Conservation (phyloP, 2,329 filamentous ascomycete species). For the Fusarium verticillioides region DNA sequence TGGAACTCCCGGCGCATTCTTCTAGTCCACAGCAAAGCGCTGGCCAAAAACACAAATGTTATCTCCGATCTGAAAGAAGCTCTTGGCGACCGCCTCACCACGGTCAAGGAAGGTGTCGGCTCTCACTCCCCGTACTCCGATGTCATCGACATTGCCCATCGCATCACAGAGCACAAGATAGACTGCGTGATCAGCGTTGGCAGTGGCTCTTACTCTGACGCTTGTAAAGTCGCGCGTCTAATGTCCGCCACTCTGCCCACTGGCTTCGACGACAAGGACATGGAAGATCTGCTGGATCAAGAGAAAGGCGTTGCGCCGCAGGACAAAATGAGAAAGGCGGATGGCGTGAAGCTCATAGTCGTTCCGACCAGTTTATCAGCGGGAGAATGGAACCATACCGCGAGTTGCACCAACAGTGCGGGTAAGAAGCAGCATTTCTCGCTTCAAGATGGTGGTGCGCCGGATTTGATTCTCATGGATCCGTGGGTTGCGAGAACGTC, state of each 20-base stretch:
- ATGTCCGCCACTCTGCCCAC: background rate
- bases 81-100: background rate
- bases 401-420: constrained; percentile 11
- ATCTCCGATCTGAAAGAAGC: background rate
- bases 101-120: constrained; percentile 7
- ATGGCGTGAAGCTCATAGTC: constrained; percentile 1
- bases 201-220: constrained; percentile 16
- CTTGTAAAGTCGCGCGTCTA: constrained; percentile 15
- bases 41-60: background rate
- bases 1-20: background rate
- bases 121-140: constrained; percentile 13
- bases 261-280: constrained; percentile 1
- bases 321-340: constrained; percentile 5
- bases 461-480: constrained; percentile 20
- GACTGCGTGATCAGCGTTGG: constrained; percentile 9
- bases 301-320: constrained; percentile 1
- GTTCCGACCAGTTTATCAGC: constrained; percentile 16
- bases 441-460: background rate
- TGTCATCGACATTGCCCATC: constrained; percentile 11
- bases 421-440: constrained; percentile 23
- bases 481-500: constrained; percentile 15
- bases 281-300: constrained; percentile 12
- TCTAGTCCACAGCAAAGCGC: constrained; percentile 12
- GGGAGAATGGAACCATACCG: constrained; percentile 16
- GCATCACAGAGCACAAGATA: background rate